Evolutionary conservation across 148 eudicot genomes (phyloP).

Genomic region (Rhododendron molle): DNA sequence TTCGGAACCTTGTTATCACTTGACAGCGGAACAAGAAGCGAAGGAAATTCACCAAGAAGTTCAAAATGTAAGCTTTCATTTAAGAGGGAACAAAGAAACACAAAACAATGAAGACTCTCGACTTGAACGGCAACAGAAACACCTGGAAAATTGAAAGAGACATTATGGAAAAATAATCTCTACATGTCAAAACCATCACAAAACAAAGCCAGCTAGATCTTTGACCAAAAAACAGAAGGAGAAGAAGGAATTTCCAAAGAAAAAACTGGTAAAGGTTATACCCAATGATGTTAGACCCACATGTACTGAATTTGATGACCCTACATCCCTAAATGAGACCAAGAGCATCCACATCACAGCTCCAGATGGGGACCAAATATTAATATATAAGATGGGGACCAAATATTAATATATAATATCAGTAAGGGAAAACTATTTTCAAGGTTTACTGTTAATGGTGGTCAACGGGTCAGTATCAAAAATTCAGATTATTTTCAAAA

Average conservation of each 20-base stretch:
- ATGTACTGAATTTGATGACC: background rate
- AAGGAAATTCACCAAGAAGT: slow-evolving; percentile 63
- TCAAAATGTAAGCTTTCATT: slow-evolving; percentile 47
- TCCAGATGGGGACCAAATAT: background rate
- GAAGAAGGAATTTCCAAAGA: background rate
- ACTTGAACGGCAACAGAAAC: slow-evolving; percentile 58
- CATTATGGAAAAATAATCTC: background rate
- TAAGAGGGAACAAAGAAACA: slow-evolving; percentile 43
- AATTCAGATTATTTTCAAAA: background rate
- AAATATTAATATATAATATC: background rate
- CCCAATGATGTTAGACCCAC: background rate
- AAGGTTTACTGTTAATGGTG: background rate
- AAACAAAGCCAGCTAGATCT: background rate
- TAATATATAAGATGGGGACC: background rate
- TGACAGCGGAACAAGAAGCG: slow-evolving; percentile 69
- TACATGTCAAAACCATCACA: background rate
- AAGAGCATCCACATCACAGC: background rate
- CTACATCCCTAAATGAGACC: background rate
- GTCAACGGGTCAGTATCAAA: background rate
- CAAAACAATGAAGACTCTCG: slow-evolving; percentile 64
- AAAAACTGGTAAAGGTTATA: background rate
- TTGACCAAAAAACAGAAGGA: background rate
- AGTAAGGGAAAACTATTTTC: background rate
- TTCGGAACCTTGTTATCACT: slow-evolving; percentile 52
- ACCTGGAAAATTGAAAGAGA: slow-evolving; percentile 29